Percentiles rank a stretch among this genome's conserved stretches.
Conservation (phyloP, 169 alveolate genomes). For the Eimeria brunetti region DNA sequence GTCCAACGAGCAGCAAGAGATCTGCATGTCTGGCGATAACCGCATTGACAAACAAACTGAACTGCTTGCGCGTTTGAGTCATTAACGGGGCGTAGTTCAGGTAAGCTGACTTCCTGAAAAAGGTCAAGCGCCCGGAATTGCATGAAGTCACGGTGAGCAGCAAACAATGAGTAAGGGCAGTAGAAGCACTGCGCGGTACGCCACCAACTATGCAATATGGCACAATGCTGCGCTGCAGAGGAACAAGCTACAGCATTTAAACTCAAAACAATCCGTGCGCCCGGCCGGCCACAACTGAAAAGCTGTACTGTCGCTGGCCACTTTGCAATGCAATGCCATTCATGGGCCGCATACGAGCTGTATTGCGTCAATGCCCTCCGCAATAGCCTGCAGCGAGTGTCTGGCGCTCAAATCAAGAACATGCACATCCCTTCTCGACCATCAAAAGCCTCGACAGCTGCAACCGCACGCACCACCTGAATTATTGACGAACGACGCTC, state of each 20-base stretch:
- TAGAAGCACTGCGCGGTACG: neutral
- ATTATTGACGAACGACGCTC: too few species aligned
- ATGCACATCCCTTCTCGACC: neutral
- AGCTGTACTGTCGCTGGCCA: neutral
- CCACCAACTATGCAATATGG: neutral
- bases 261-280: neutral
- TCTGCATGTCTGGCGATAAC: neutral
- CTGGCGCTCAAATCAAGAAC: neutral
- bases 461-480: neutral
- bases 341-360: neutral
- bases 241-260: neutral
- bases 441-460: neutral
- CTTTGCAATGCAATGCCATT: neutral
- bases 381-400: neutral
- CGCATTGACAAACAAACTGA: neutral
- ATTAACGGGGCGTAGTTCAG: neutral
- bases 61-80: neutral
- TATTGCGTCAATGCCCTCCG: neutral
- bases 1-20: neutral
- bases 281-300: neutral
- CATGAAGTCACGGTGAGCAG: neutral
- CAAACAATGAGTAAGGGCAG: neutral
- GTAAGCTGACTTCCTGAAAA: neutral
- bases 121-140: neutral
- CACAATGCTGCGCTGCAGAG: neutral